Evolutionary conservation across 2,329 filamentous ascomycete genomes (phyloP), one percentile per base, ranked within the genome.

Genomic region (Mycosphaerelloides madeirae): DNA sequence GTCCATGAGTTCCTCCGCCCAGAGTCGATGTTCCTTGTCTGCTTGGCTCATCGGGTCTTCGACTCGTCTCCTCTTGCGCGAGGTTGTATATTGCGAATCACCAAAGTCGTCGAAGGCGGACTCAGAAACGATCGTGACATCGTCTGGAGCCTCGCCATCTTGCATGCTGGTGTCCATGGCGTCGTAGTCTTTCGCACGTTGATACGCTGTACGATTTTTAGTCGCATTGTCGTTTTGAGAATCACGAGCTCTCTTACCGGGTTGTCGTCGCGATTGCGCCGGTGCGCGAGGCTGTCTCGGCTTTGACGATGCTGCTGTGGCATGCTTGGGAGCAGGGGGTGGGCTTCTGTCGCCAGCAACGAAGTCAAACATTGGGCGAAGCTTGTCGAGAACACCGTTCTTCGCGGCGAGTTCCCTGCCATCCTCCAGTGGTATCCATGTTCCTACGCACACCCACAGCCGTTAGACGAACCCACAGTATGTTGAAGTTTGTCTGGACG

Each of bases 261-360:
- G 49, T 41, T 54, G 44, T 44, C 54, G 46, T 35, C 48, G 50
- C 15, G 51, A 41, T 20, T 52, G 46, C 15, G 55, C 46, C 9
- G 54, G 36, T 28, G 49, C 50, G 56, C 85, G 85, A 11, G 84
- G 79, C 3, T 80, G 81, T 61, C 91, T 90, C 31, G 90, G 87
- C 62, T 89, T 93, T 63, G 84, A 89, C 6, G 76, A 72, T 13
- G 76, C 74, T 29, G 79, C 77, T 16, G 76, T 79, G 8, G 87
- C 81, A 71, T 97, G 93, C 64, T 95, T 89, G 1, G 93, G 93
- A 3, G 93, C 93, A 3, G 90, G 91, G 35, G 93, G 93, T 18
- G 93, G 93, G 62, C 87, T 96, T 60, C 85, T 78, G 62, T 88
- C 83, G 48, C 91, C 90, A 1, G 89, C 80, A 1, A 84, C 78